phyloP scores from a whole-genome alignment of 306 rosid genomes.

The Crotalaria pallida region DNA sequence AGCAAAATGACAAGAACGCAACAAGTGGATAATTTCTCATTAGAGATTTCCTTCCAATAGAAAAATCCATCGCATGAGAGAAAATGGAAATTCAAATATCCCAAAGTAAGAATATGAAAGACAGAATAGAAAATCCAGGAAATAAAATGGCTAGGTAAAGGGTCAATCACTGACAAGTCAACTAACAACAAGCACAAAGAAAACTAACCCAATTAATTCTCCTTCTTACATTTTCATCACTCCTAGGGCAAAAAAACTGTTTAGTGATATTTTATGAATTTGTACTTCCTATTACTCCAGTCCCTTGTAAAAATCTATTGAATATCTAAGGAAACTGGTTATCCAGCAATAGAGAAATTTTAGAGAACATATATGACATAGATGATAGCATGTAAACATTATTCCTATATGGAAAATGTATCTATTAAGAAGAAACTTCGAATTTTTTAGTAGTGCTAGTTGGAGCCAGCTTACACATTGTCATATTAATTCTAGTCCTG shows the following conservation, averaged over 20 bases:
- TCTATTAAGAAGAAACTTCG: neutral
- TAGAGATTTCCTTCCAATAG: constrained; percentile 20
- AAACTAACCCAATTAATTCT: constrained; percentile 2
- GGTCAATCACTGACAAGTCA: constrained; percentile 8
- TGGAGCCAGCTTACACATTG: constrained; percentile 6
- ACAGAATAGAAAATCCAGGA: constrained; percentile 23
- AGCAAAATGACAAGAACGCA: constrained; percentile 34
- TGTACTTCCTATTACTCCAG: constrained; percentile 11
- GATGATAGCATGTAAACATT: constrained; percentile 1
- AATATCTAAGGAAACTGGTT: constrained; percentile 15
- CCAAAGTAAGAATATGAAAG: constrained; percentile 6
- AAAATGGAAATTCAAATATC: constrained; percentile 7
- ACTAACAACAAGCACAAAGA: constrained; percentile 9
- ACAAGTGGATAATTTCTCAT: constrained; percentile 27
- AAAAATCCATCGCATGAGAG: constrained; percentile 12
- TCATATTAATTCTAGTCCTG: constrained; percentile 6
- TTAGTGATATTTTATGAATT: neutral
- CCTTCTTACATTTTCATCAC: constrained; percentile 1
- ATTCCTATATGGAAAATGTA: neutral
- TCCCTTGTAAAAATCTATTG: neutral
- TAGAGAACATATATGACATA: constrained; percentile 3
- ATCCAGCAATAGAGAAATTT: constrained; percentile 12
- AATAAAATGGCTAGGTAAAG: constrained; percentile 19
- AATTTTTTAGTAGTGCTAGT: neutral
- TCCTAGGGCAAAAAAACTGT: constrained; percentile 5